A percentile compares a stretch with the other conserved stretches of the same genome.
phyloP scores from a whole-genome alignment of 208 protist species.

The Leptomonas pyrrhocoris region DNA sequence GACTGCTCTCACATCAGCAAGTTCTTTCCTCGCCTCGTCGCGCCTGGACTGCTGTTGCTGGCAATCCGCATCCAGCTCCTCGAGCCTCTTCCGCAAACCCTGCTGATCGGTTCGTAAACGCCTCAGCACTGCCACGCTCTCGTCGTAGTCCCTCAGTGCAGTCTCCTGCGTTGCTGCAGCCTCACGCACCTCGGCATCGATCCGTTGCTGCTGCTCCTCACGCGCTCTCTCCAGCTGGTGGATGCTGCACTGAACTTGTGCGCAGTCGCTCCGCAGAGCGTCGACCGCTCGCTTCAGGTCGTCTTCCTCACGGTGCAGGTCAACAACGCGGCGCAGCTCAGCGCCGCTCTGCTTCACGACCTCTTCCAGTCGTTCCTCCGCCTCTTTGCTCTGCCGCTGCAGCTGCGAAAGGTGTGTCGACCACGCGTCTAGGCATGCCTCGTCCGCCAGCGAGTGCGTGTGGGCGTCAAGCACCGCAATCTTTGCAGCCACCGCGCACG shows the following conservation, averaged over 20 bases:
- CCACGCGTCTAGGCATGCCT: neutral
- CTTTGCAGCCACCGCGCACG: conserved; percentile 2
- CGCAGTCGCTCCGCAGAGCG: neutral
- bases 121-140: neutral
- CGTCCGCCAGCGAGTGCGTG: neutral
- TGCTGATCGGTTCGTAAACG: neutral
- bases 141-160: conserved; percentile 14
- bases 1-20: neutral
- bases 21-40: neutral
- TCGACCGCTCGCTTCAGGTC: neutral
- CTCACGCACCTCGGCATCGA: neutral
- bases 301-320: neutral
- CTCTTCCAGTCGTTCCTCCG: neutral
- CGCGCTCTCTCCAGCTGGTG: neutral
- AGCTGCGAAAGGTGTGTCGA: neutral
- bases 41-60: neutral
- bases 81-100: neutral
- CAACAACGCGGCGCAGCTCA: neutral
- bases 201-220: neutral
- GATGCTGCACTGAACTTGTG: neutral
- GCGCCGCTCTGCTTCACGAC: neutral
- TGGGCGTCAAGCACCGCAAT: conserved; percentile 1
- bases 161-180: neutral
- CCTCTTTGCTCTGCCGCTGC: neutral
- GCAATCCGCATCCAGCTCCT: neutral